These are phyloP conservation scores for Podospora appendiculata DNA, from an alignment of 495 filamentous ascomycete genomes.

Conservation along the genomic window DNA sequence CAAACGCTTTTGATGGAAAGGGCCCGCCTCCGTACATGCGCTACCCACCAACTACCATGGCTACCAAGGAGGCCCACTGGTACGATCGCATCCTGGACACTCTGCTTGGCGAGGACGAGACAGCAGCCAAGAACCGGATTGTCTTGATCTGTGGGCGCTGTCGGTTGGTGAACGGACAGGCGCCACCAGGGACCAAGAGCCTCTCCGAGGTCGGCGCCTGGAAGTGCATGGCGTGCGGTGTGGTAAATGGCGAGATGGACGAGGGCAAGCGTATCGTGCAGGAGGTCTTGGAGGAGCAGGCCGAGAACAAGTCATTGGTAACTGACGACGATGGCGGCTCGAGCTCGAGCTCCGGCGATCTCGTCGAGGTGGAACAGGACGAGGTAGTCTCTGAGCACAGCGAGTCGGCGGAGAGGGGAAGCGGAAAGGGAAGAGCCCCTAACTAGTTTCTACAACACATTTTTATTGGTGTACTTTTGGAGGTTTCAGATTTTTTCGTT, in stretches of 20 bases:
- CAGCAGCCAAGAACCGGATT: slow-evolving; percentile 79
- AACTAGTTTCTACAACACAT: neutral
- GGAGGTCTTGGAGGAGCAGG: slow-evolving; percentile 32
- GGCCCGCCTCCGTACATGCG: slow-evolving; percentile 29
- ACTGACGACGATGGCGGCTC: slow-evolving; percentile 23
- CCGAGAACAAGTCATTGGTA: slow-evolving; percentile 1
- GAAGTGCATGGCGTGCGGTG: slow-evolving; percentile 78
- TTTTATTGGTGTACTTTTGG: neutral
- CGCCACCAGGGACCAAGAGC: slow-evolving; percentile 74
- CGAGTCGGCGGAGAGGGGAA: neutral
- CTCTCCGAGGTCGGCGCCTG: slow-evolving; percentile 79
- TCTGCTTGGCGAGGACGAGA: slow-evolving; percentile 92
- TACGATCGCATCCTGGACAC: slow-evolving; percentile 92
- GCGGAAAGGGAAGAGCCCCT: slow-evolving; percentile 3
- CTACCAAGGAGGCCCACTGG: slow-evolving; percentile 58
- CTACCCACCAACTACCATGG: slow-evolving; percentile 21
- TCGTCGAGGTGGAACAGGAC: slow-evolving; percentile 34
- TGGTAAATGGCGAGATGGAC: slow-evolving; percentile 71
- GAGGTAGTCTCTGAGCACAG: slow-evolving; percentile 6
- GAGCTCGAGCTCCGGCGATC: slow-evolving; percentile 20
- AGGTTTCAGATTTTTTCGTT: no score
- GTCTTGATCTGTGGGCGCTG: slow-evolving; percentile 80
- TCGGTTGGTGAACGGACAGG: slow-evolving; percentile 89
- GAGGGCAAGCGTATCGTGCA: slow-evolving; percentile 56
- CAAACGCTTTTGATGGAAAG: slow-evolving; percentile 46